phyloP scores from a whole-genome alignment of 2,329 filamentous ascomycete genomes.

The Thielaviopsis cerberus region DNA sequence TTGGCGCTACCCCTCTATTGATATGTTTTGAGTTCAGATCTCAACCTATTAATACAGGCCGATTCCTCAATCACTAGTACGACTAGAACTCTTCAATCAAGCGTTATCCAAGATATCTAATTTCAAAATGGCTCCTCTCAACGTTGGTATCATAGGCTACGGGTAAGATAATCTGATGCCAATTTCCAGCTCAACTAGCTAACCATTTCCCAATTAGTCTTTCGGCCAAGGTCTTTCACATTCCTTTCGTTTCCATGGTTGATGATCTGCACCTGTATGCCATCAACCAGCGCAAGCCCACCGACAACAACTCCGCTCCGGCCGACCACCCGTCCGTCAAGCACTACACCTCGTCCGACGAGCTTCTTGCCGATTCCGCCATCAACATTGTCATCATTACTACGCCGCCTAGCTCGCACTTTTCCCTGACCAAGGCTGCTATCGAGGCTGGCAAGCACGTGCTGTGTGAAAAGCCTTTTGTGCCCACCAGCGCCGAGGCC shows the following conservation, averaged over 20 bases:
- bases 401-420: constrained; percentile 56
- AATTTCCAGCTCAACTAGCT: constrained; percentile 11
- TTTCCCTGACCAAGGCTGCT: constrained; percentile 41
- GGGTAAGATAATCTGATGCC: constrained; percentile 21
- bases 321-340: constrained; percentile 47
- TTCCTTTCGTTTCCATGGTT: constrained; percentile 44
- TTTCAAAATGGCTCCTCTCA: constrained; percentile 19
- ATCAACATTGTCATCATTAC: constrained; percentile 55
- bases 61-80: background rate
- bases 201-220: constrained; percentile 20
- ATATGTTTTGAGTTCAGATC: background rate
- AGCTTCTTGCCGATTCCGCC: constrained; percentile 43
- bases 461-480: constrained; percentile 68
- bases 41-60: background rate
- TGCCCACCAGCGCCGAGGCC: constrained; percentile 51
- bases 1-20: background rate
- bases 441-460: constrained; percentile 59
- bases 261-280: constrained; percentile 40
- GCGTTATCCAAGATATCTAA: background rate
- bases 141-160: constrained; percentile 33
- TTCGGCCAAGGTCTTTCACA: constrained; percentile 66
- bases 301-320: constrained; percentile 44
- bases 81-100: background rate
- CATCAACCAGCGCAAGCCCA: constrained; percentile 57
- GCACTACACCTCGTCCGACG: constrained; percentile 42